Evolutionary conservation across 495 filamentous ascomycete species (phyloP).

Genomic region (Apodospora peruviana): DNA sequence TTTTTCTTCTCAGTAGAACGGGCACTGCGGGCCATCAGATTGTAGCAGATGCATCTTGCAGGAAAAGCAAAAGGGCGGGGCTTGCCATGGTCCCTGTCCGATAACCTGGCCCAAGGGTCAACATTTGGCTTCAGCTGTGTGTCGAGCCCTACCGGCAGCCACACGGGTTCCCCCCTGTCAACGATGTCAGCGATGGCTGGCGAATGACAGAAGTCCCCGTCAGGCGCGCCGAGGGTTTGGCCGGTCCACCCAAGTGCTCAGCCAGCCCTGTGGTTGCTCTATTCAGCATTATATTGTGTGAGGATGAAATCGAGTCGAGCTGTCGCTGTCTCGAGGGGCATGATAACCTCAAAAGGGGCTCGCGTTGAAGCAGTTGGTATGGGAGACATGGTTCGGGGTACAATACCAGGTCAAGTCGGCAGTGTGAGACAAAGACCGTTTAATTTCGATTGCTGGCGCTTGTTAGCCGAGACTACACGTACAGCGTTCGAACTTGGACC

Average conservation of each 20-base stretch:
- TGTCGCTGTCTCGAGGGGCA: neutral
- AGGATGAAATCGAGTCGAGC: neutral
- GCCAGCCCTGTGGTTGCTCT: conserved; percentile 1
- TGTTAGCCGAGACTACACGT: neutral
- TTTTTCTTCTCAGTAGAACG: neutral
- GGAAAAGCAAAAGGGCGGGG: neutral
- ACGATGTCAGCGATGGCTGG: neutral
- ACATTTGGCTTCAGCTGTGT: neutral
- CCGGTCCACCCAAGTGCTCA: neutral
- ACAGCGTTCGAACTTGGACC: neutral
- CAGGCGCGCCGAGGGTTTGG: neutral
- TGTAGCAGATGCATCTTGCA: neutral
- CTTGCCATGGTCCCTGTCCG: neutral
- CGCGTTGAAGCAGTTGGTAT: neutral
- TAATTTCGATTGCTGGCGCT: neutral
- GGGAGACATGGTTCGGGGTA: too few relatives aligned
- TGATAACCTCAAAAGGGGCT: neutral
- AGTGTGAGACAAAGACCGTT: neutral
- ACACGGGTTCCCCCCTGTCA: neutral
- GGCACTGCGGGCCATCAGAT: neutral
- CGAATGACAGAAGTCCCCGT: neutral
- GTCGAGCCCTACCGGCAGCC: neutral
- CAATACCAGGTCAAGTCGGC: too few relatives aligned
- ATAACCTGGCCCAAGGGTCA: too few relatives aligned
- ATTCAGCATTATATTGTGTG: neutral